These are phyloP conservation scores for Chlorophyllum brunneum DNA, from an alignment of 768 basidiomycete species.

Conservation along the genomic window DNA sequence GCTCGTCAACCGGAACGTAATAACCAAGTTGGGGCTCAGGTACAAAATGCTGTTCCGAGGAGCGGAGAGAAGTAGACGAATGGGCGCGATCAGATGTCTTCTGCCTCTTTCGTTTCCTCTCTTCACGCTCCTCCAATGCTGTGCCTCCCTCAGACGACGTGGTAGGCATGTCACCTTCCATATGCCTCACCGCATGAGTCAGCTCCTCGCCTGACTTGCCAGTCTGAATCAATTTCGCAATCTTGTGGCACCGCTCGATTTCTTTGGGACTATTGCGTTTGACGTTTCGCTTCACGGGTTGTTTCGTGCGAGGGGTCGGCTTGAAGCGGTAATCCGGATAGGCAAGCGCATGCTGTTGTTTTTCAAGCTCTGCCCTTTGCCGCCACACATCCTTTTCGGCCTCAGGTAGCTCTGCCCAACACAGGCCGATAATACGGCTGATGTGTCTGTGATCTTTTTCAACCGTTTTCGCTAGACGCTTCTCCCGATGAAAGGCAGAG, in stretches of 20 bases:
- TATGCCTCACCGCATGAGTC: constrained; percentile 36
- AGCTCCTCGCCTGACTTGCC: constrained; percentile 50
- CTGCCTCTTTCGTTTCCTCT: not conserved
- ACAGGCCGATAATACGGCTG: constrained; percentile 50
- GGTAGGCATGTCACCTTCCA: constrained; percentile 15
- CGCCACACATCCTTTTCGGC: constrained; percentile 49
- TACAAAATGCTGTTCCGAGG: not conserved
- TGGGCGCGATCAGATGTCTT: not conserved
- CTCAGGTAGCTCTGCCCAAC: constrained; percentile 52
- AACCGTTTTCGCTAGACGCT: constrained; percentile 42
- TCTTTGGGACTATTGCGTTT: constrained; percentile 48
- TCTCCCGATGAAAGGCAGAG: constrained; percentile 52
- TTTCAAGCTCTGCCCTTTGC: constrained; percentile 47
- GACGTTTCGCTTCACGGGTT: constrained; percentile 45
- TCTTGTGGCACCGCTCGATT: constrained; percentile 41
- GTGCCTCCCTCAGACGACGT: not conserved
- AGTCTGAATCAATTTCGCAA: constrained; percentile 46
- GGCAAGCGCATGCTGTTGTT: constrained; percentile 40
- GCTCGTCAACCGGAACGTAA: constrained; percentile 4
- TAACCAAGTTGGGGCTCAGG: not conserved
- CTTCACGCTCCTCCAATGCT: not conserved
- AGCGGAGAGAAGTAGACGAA: not conserved
- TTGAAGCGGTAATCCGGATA: constrained; percentile 56
- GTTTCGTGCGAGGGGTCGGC: constrained; percentile 39
- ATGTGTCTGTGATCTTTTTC: constrained; percentile 58